phyloP scores from a whole-genome alignment of 148 eudicot species.

The Suaeda aralocaspica region DNA sequence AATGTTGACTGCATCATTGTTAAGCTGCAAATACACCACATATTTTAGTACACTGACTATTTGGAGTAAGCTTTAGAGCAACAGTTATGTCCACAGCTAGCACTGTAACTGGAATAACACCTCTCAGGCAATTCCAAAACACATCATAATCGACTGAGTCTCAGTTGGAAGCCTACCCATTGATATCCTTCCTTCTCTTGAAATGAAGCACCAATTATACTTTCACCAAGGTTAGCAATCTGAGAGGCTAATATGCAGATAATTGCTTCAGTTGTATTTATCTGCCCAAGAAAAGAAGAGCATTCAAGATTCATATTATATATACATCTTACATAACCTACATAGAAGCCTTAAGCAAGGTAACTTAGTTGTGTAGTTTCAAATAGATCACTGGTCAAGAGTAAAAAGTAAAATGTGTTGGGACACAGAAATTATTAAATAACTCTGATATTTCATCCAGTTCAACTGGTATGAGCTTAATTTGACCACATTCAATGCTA shows the following conservation, averaged over 20 bases:
- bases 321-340: background rate
- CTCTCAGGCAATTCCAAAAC: background rate
- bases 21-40: constrained; percentile 50
- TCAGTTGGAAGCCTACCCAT: constrained; percentile 59
- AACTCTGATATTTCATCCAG: no score
- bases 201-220: constrained; percentile 77
- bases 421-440: no score
- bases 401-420: no score
- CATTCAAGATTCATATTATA: constrained; percentile 1
- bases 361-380: no score
- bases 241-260: constrained; percentile 83
- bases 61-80: no score
- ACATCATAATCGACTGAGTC: background rate
- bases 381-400: no score
- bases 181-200: constrained; percentile 81
- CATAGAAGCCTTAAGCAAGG: no score
- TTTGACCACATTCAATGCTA: no score
- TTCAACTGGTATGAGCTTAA: no score
- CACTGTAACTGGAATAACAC: background rate
- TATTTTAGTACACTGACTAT: no score
- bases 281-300: constrained; percentile 37
- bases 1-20: constrained; percentile 80
- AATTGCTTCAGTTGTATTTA: constrained; percentile 48
- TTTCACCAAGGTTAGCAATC: constrained; percentile 88
- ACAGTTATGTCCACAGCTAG: background rate